Base-by-base conservation (phyloP, 1,139 yeast genomes). In the Geotrichum histeridarum region DNA sequence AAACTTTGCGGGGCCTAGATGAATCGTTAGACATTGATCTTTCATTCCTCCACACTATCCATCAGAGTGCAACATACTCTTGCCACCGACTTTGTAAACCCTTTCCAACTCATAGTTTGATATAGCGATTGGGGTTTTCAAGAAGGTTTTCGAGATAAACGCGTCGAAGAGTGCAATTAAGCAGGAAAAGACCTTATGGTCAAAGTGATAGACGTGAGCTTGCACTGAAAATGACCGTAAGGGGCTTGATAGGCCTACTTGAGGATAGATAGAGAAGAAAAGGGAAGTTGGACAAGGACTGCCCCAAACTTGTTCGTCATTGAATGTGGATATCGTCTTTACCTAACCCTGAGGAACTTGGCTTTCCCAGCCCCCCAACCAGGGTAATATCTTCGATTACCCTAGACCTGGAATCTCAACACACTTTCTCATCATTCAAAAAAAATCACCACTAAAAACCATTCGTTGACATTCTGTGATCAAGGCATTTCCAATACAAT, bases 91-190 rank as follows among this genome's bases (percentile, higher is more conserved):
- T 90, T 93, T 61, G 87, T 87, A 65, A 93, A 75, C 51, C 99
- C 99, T 71, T 91, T 93, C 76, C 94, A 89, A 71, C 95, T 86
- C 97, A 91, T 90, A 38, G 27, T 22, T 22, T 5, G 27, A 22
- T 22, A 22, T 22, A 22, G 27, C 27, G 27, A 22, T 22, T 22
- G 27, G 27, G 27, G 27, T 22, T 22, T 22, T 22, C 27, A 22
- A 22, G 27, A 22, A 22, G 27, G 27, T 3, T 22, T 22, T 22
- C 27, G 5, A 22, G 27, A 22, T 22, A 22, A 22, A 22, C 5
- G 27, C 27, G 27, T 22, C 27, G 27, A 22, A 22, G 27, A 22
- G 5, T 22, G 27, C 27, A 22, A 22, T 22, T 22, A 22, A 22
- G 27, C 27, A 22, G 27, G 27, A 22, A 22, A 22, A 22, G 27